Evolutionary conservation across 1,284 basidiomycete genomes (phyloP).

Genomic region (Ceratobasidium papillatum): DNA sequence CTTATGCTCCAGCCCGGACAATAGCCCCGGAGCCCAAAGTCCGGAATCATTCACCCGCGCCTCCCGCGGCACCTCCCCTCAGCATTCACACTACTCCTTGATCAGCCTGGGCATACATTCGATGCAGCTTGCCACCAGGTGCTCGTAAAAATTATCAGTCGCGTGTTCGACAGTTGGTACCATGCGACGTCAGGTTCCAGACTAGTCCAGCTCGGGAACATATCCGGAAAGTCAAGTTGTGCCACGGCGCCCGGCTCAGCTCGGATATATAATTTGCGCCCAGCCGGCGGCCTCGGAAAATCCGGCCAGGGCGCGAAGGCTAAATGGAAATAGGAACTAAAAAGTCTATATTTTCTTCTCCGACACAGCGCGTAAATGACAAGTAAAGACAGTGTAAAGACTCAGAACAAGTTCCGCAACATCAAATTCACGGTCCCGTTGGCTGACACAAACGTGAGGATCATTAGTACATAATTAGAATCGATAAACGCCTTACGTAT

Average conservation of each 20-base stretch:
- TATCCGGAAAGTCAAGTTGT: background rate
- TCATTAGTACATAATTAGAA: background rate
- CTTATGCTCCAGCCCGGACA: slow-evolving; percentile 32
- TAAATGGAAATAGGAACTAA: slow-evolving; percentile 6
- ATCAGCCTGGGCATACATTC: no score
- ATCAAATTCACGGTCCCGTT: slow-evolving; percentile 38
- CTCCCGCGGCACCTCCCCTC: background rate
- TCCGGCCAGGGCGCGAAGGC: slow-evolving; percentile 21
- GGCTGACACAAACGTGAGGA: background rate
- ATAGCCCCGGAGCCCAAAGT: slow-evolving; percentile 23
- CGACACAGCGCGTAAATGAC: background rate
- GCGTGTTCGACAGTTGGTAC: background rate
- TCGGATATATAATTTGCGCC: slow-evolving; percentile 25
- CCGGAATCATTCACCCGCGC: slow-evolving; percentile 15
- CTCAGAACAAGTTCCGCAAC: slow-evolving; percentile 20
- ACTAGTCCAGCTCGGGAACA: background rate
- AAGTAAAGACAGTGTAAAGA: no score
- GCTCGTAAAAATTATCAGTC: background rate
- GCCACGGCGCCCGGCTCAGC: slow-evolving; percentile 19
- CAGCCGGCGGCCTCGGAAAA: slow-evolving; percentile 7
- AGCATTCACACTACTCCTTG: background rate
- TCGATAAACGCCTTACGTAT: slow-evolving; percentile 19
- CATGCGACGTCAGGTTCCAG: background rate
- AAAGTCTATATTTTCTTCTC: background rate
- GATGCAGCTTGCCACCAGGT: no score